Conservation (phyloP, 495 filamentous ascomycete species). For the Xylaria grammica region DNA sequence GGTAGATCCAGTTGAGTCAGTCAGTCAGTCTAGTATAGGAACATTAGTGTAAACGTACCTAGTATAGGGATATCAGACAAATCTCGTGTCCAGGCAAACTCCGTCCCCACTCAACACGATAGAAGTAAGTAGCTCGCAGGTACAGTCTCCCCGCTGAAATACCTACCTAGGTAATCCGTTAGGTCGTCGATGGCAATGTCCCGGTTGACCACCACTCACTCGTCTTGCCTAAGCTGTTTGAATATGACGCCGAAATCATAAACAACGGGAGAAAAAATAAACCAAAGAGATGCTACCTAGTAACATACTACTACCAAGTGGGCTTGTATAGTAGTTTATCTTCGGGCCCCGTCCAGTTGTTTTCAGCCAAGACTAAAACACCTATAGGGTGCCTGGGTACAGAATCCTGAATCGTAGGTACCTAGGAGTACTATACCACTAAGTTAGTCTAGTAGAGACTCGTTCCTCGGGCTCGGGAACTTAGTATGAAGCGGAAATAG, state of each 20-base stretch:
- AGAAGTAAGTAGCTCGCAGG: too few relatives aligned
- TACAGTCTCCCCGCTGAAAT: neutral
- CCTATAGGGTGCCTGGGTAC: neutral
- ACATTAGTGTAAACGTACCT: neutral
- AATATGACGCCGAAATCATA: neutral
- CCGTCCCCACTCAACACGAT: conserved; percentile 7
- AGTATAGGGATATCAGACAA: neutral
- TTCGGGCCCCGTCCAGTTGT: neutral
- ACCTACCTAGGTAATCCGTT: neutral
- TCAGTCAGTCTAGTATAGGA: neutral
- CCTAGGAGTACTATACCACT: neutral
- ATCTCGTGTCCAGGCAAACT: neutral
- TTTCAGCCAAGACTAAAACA: neutral
- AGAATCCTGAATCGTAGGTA: neutral
- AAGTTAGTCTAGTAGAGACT: too few relatives aligned
- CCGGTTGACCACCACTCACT: neutral
- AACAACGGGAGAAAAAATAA: too few relatives aligned
- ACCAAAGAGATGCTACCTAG: too few relatives aligned
- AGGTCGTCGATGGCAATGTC: neutral
- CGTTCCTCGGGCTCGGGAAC: conserved; percentile 13
- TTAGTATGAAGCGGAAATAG: conserved; percentile 1
- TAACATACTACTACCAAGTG: too few relatives aligned
- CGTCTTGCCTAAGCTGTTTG: neutral
- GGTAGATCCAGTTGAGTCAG: neutral
- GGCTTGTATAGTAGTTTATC: neutral